Evolutionary conservation across 1,284 basidiomycete species (phyloP), one percentile per base, ranked within the genome.

Genomic region (Gymnopus androsaceus): DNA sequence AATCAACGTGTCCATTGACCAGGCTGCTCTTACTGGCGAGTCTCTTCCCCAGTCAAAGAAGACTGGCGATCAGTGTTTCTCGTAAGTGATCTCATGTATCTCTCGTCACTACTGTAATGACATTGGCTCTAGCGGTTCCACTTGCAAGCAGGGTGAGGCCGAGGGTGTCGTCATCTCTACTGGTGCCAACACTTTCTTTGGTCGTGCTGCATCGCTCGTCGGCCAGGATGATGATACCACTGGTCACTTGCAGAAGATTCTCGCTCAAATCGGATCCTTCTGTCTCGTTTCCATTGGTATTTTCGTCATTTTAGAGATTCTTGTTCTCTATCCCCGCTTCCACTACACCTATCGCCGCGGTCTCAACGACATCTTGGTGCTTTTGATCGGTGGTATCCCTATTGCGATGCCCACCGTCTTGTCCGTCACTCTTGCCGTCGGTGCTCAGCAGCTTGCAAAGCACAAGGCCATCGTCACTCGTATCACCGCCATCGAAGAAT

Each of bases 401-500:
- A 97, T 97, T 77, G 95, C 94, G 72, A 96, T 98, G 94, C 95
- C 95, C 66, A 96, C 94, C 63, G 95, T 98, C 64, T 76, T 96
- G 63, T 95, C 94, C 57, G 94, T 96, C 76, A 97, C 95, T 34
- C 92, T 98, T 70, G 95, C 95, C 61, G 95, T 98, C 71, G 95
- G 95, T 78, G 95, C 95, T 57, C 94, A 96, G 77, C 95, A 98
- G 73, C 88, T 98, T 65, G 95, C 95, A 68, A 96, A 95, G 82
- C 94, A 96, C 84, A 95, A 98, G 83, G 95, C 94, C 62, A 97
- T 97, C 64, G 95, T 98, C 73, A 96, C 94, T 61, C 93, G 94
- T 83, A 97, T 98, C 80, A 97, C 95, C 31, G 95, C 95, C 64
- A 98, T 98, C 61, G 95, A 98, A 75, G 94, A 96, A 75, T 82